Evolutionary conservation across 805 yeast species (phyloP).

Genomic region (Torulaspora microellipsoides): DNA sequence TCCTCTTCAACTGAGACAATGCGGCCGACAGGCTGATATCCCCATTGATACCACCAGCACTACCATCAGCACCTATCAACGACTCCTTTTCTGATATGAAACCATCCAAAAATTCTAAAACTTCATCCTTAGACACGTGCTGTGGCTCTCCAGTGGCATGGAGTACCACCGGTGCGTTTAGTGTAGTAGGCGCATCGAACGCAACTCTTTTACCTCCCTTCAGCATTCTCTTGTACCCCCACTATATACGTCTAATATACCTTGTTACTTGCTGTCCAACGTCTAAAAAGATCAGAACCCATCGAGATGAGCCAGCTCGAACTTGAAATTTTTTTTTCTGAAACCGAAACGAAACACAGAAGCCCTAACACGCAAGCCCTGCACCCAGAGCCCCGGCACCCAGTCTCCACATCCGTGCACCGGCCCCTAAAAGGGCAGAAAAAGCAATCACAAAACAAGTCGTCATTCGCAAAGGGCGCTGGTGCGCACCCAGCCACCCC

Average conservation of each 20-base stretch:
- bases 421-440: too few relatives aligned
- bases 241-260: neutral
- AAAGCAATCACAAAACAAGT: too few relatives aligned
- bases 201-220: conserved; percentile 26
- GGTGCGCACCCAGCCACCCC: too few relatives aligned
- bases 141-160: conserved; percentile 21
- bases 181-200: conserved; percentile 15
- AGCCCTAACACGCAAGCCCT: too few relatives aligned
- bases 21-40: conserved; percentile 28
- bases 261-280: too few relatives aligned
- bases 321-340: too few relatives aligned
- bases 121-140: conserved; percentile 28
- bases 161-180: conserved; percentile 30
- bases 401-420: too few relatives aligned
- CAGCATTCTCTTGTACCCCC: conserved; percentile 13
- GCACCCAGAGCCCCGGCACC: too few relatives aligned
- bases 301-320: too few relatives aligned
- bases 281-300: too few relatives aligned
- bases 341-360: too few relatives aligned
- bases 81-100: conserved; percentile 29
- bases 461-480: too few relatives aligned
- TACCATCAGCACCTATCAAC: conserved; percentile 11
- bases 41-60: conserved; percentile 19
- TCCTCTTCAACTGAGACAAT: conserved; percentile 58
- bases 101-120: conserved; percentile 24